A percentile compares a stretch with the other conserved stretches of the same genome.
Conservation (phyloP, 805 yeast genomes). For the Candida glaebosa region DNA sequence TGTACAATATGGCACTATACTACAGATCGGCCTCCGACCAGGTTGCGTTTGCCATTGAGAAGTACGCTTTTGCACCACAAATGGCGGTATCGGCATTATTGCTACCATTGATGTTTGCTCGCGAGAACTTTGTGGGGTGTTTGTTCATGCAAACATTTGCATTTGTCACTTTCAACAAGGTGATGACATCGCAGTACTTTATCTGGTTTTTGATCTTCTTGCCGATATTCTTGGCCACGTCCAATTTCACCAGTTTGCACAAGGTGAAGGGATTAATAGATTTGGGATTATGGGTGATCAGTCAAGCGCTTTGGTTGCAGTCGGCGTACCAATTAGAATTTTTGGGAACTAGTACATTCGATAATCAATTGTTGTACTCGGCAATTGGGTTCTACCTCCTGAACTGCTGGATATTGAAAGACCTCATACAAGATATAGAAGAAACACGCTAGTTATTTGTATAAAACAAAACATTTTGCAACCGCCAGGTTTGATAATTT, state of each 20-base stretch:
- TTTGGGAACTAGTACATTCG: conserved; percentile 63
- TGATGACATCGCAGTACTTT: conserved; percentile 92
- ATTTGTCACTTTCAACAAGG: conserved; percentile 46
- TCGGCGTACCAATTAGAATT: conserved; percentile 82
- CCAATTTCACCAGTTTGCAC: conserved; percentile 25
- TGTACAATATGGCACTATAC: conserved; percentile 75
- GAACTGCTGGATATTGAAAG: conserved; percentile 59
- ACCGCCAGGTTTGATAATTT: background rate
- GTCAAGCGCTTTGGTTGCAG: conserved; percentile 77
- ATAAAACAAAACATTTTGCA: background rate
- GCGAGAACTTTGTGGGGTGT: conserved; percentile 26
- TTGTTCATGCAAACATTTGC: conserved; percentile 42
- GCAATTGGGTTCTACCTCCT: conserved; percentile 56
- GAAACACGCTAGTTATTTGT: background rate
- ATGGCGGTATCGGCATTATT: conserved; percentile 53
- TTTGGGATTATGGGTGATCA: conserved; percentile 56
- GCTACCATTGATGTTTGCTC: conserved; percentile 49
- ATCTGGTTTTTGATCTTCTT: conserved; percentile 88
- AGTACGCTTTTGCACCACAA: conserved; percentile 84
- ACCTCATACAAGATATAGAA: conserved; percentile 41
- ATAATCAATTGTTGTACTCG: conserved; percentile 53
- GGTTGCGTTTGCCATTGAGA: conserved; percentile 30
- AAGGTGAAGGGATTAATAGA: conserved; percentile 38
- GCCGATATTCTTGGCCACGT: conserved; percentile 62
- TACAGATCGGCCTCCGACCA: conserved; percentile 43